Evolutionary conservation across 139 green algal genomes (phyloP).

Genomic region (Dunaliella sp.): DNA sequence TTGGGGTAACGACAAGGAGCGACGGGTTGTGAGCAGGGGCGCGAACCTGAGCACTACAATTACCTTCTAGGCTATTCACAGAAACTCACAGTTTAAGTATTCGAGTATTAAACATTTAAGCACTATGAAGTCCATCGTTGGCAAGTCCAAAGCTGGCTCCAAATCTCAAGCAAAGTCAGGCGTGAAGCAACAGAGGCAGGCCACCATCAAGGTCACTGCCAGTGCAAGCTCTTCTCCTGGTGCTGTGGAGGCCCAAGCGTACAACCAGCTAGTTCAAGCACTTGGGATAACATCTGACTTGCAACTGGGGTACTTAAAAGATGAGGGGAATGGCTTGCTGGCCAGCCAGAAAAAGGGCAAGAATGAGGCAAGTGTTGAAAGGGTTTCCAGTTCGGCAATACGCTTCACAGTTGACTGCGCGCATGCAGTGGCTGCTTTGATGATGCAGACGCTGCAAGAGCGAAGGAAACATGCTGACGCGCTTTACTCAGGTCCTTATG

Average conservation of each 20-base stretch:
- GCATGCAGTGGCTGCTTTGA: not conserved
- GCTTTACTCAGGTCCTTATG: conserved; percentile 28
- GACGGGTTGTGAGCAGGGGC: too few relatives aligned
- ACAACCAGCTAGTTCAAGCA: not conserved
- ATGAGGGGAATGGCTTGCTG: conserved; percentile 27
- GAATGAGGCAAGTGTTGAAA: conserved; percentile 6
- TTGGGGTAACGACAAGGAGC: too few relatives aligned
- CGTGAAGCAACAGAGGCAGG: too few relatives aligned
- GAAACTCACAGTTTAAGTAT: too few relatives aligned
- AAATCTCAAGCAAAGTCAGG: too few relatives aligned
- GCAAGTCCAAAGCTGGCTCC: too few relatives aligned
- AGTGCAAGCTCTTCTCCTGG: not conserved
- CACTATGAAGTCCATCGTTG: too few relatives aligned
- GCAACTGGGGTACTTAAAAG: not conserved
- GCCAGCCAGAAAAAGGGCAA: not conserved
- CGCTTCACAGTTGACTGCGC: not conserved
- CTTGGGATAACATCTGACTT: not conserved
- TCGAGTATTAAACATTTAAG: too few relatives aligned
- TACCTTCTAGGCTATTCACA: too few relatives aligned
- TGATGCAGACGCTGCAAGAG: not conserved
- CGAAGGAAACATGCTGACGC: not conserved
- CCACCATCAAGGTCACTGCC: not conserved
- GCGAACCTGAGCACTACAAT: too few relatives aligned
- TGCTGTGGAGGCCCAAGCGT: not conserved
- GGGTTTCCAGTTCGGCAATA: not conserved